Percentiles rank a stretch among this genome's conserved stretches.
Conservation (phyloP, 768 basidiomycete species). For the Phylloporus rhodoxanthus region DNA sequence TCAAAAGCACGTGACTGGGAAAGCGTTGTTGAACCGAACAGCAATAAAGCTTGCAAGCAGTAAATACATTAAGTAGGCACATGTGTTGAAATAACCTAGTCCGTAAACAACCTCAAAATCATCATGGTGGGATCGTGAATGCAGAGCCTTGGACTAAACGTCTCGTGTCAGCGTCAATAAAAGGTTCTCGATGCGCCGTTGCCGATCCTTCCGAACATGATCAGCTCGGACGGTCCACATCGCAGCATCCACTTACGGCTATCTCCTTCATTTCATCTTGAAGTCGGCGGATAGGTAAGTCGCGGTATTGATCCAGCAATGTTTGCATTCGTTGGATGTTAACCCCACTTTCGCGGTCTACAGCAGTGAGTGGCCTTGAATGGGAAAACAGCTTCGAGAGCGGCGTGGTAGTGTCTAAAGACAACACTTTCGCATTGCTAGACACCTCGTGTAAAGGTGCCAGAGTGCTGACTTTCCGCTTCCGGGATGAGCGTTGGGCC, state of each 20-base stretch:
- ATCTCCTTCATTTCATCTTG: constrained; percentile 81
- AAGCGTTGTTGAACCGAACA: too few species aligned
- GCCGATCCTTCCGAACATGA: constrained; percentile 47
- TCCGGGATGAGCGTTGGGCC: constrained; percentile 7
- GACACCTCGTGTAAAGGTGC: constrained; percentile 25
- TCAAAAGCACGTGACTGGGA: constrained; percentile 15
- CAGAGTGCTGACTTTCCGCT: constrained; percentile 26
- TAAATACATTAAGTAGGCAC: not conserved
- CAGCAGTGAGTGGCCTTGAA: constrained; percentile 15
- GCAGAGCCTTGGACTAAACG: constrained; percentile 40
- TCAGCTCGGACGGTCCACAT: not conserved
- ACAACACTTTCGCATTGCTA: constrained; percentile 26
- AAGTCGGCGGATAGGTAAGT: constrained; percentile 58
- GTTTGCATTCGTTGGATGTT: constrained; percentile 52
- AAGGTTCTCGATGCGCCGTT: constrained; percentile 71
- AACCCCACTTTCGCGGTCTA: constrained; percentile 34
- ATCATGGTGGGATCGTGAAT: not conserved
- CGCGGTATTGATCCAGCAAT: constrained; percentile 56
- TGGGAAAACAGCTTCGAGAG: constrained; percentile 25
- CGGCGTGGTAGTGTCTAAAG: constrained; percentile 26
- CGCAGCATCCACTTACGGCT: constrained; percentile 42
- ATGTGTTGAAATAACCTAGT: not conserved
- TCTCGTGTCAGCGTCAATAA: constrained; percentile 63
- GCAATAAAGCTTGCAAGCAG: too few species aligned
- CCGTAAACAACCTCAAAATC: not conserved